Percentiles rank a stretch among this genome's conserved stretches.
Conservation (phyloP, 768 basidiomycete species). For the Mrakia frigida region DNA sequence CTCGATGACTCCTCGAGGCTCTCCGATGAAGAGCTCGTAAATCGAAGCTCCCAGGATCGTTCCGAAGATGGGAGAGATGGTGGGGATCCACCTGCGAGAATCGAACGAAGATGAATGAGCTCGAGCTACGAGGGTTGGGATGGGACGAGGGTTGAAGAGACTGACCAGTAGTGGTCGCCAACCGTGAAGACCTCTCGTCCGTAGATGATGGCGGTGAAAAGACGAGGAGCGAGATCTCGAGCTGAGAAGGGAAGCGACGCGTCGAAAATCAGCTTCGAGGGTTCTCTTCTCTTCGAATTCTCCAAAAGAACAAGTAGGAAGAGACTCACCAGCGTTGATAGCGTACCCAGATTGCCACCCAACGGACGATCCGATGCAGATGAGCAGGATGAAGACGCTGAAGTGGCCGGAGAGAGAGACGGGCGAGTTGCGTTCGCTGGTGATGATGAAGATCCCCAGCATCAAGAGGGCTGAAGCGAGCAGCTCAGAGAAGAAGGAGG, state of each 20-base stretch:
- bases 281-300: not conserved
- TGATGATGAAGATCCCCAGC: conserved; percentile 31
- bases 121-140: not conserved
- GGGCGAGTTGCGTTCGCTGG: conserved; percentile 17
- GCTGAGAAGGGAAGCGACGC: conserved; percentile 6
- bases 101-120: no score
- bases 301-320: not conserved
- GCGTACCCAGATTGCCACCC: conserved; percentile 32
- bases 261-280: not conserved
- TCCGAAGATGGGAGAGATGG: conserved; percentile 28
- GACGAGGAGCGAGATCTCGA: conserved; percentile 28
- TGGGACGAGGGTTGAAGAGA: not conserved
- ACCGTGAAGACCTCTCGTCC: conserved; percentile 26
- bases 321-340: conserved; percentile 26
- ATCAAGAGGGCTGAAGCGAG: conserved; percentile 22
- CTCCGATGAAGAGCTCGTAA: conserved; percentile 27
- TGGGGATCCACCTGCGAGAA: conserved; percentile 22
- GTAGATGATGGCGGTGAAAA: conserved; percentile 29
- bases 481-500: conserved; percentile 26
- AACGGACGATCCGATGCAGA: conserved; percentile 12
- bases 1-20: conserved; percentile 21
- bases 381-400: conserved; percentile 27
- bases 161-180: conserved; percentile 22
- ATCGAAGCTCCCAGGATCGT: conserved; percentile 7
- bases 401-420: conserved; percentile 12